Evolutionary conservation across 495 filamentous ascomycete species (phyloP), one percentile per base, ranked within the genome.

Genomic region (Emericellopsis terricola): DNA sequence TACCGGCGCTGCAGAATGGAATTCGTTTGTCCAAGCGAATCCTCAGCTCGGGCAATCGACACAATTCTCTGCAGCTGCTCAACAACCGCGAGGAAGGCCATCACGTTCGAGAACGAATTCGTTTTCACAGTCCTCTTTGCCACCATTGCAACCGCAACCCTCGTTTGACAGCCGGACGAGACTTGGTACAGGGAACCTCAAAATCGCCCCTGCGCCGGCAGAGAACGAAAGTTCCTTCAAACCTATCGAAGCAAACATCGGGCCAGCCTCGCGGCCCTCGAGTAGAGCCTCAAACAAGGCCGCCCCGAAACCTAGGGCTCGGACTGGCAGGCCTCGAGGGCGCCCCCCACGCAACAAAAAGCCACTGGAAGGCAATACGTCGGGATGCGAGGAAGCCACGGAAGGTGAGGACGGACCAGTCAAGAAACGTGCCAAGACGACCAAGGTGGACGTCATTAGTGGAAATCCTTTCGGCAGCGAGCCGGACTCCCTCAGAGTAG

Each of bases 401-500:
- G 79, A 85, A 37, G 63, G 61, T 13, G 29, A 26, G 18, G 28
- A 33, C 8, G 36, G 29, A 26, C 65, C 70, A 9, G 53, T 64
- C 41, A 72, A 77, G 60, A 79, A 80, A 64, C 61, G 78, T 44
- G 85, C 81, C 14, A 82, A 75, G 42, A 57, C 78, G 16, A 78
- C 66, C 16, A 71, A 74, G 47, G 70, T 76, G 3, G 69, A 78
- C 23, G 72, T 73, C 56, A 73, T 64, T 26, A 71, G 69, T 19
- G 76, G 71, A 29, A 65, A 71, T 4, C 68, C 76, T 4, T 72
- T 89, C 45, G 78, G 73, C 28, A 62, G 69, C 18, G 73, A 71
- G 30, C 68, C 74, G 14, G 79, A 82, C 24, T 91, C 84, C 5
- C 59, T 94, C n/a, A 66, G 85, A 35, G 82, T 92, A 8, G 74